Base-by-base conservation (phyloP, 2,329 filamentous ascomycete species). In the Xylariaceae sp. region DNA sequence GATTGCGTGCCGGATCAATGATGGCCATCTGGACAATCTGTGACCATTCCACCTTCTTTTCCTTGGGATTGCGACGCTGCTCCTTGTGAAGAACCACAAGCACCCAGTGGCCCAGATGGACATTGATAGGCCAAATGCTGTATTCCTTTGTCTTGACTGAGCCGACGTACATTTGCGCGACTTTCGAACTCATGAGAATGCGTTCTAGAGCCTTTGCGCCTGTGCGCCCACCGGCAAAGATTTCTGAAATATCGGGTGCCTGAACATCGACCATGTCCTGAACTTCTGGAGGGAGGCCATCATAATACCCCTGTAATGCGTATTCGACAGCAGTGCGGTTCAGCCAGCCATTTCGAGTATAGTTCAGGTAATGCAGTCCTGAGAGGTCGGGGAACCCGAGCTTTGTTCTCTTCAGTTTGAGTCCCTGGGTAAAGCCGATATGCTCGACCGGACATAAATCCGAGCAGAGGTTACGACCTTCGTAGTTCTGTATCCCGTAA, bases 311-410 rank as follows among this genome's bases (percentile, higher is more conserved):
- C 19, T 10, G 31, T 14, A 53, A 50, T 36, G 61, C 46, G 5
- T 33, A 46, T 11, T 59, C 55, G 33, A 65, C 56, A 5, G 60
- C 56, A 9, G 50, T 48, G 2, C 41, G 54, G 12, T 51, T 51
- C 1, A 64, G 18, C 62, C 59, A 63, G 14, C 13, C 14, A 1
- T 40, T 31, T 5, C 53, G 51, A 36, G 31, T 47, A 4, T 31
- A 38, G 42, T 64, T 61, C 2, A 66, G 55, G 11, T 49, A 43
- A 33, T 56, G 42, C 6, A 66, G 50, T 9, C 59, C 60, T 22
- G 49, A 50, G 22, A 60, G 42, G 2, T 62, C 55, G 10, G 62
- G 62, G 56, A 52, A 63, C 6, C 31, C 45, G 0, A 13, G 17
- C 0, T 14, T n/a, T 5, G 47, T 54, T 16, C 44, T 2, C 18